Evolutionary conservation across 2,329 filamentous ascomycete species (phyloP).

Genomic region (Microdochium trichocladiopsis): DNA sequence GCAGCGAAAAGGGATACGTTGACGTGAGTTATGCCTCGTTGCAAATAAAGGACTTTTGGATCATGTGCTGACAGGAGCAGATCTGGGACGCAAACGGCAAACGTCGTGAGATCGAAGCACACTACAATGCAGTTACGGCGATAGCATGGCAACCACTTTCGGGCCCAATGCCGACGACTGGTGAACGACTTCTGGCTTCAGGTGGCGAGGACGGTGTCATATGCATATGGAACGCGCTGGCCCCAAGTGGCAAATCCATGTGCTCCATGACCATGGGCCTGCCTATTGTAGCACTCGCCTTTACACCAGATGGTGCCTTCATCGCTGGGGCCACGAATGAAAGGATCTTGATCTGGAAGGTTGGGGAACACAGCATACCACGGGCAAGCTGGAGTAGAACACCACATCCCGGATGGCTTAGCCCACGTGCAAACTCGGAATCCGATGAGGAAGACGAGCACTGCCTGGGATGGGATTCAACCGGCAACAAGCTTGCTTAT

Average conservation of each 20-base stretch:
- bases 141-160: slow-evolving; percentile 55
- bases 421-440: slow-evolving; percentile 44
- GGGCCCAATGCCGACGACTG: slow-evolving; percentile 21
- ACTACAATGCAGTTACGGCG: slow-evolving; percentile 50
- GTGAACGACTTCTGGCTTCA: slow-evolving; percentile 53
- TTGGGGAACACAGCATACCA: slow-evolving; percentile 50
- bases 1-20: slow-evolving; percentile 51
- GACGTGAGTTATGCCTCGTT: slow-evolving; percentile 41
- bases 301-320: slow-evolving; percentile 57
- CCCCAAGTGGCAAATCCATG: slow-evolving; percentile 46
- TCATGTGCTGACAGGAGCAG: slow-evolving; percentile 21
- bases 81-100: slow-evolving; percentile 49
- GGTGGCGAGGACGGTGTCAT: slow-evolving; percentile 58
- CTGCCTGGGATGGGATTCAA: slow-evolving; percentile 55
- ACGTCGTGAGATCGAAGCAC: slow-evolving; percentile 48
- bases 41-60: background rate
- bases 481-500: slow-evolving; percentile 56
- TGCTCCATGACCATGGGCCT: slow-evolving; percentile 55
- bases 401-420: slow-evolving; percentile 50
- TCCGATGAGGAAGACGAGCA: slow-evolving; percentile 54
- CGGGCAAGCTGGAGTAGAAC: slow-evolving; percentile 52
- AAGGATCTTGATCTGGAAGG: slow-evolving; percentile 57
- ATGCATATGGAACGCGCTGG: slow-evolving; percentile 53
- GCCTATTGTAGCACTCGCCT: slow-evolving; percentile 51
- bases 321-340: slow-evolving; percentile 54